Evolutionary conservation across 2,329 filamentous ascomycete genomes (phyloP).

Genomic region (Aureobasidium sp.): DNA sequence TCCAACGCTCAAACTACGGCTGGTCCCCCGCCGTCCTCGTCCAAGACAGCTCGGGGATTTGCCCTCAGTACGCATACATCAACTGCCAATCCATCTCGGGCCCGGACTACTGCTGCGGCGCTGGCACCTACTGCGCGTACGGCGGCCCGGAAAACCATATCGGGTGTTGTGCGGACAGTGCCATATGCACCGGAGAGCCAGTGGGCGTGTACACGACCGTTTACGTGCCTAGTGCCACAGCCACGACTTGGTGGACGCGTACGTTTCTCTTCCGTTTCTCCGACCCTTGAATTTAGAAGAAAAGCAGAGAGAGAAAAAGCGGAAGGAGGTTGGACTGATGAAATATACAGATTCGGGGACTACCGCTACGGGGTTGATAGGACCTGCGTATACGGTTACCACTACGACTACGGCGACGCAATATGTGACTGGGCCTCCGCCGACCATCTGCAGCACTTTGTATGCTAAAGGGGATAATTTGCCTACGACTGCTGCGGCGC

Average conservation of each 20-base stretch:
- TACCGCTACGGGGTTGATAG: background rate
- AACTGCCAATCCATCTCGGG: conserved; percentile 8
- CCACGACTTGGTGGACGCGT: background rate
- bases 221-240: background rate
- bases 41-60: background rate
- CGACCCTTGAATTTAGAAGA: no score
- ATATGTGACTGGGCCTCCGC: background rate
- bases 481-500: conserved; percentile 7
- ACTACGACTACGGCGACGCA: conserved; percentile 1
- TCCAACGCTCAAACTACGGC: background rate
- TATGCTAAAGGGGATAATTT: conserved; percentile 4
- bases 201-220: background rate
- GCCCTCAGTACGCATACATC: conserved; percentile 8
- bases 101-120: conserved; percentile 2
- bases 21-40: conserved; percentile 9
- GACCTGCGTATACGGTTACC: conserved; percentile 1
- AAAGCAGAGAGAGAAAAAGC: no score
- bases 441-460: conserved; percentile 7
- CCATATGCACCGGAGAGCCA: background rate
- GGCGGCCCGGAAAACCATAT: conserved; percentile 6
- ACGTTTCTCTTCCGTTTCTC: background rate
- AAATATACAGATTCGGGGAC: background rate
- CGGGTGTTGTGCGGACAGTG: conserved; percentile 4
- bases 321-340: background rate
- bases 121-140: conserved; percentile 6